These are phyloP conservation scores for Eucalyptus albens DNA, from an alignment of 345 rosid species.

Conservation along the genomic window DNA sequence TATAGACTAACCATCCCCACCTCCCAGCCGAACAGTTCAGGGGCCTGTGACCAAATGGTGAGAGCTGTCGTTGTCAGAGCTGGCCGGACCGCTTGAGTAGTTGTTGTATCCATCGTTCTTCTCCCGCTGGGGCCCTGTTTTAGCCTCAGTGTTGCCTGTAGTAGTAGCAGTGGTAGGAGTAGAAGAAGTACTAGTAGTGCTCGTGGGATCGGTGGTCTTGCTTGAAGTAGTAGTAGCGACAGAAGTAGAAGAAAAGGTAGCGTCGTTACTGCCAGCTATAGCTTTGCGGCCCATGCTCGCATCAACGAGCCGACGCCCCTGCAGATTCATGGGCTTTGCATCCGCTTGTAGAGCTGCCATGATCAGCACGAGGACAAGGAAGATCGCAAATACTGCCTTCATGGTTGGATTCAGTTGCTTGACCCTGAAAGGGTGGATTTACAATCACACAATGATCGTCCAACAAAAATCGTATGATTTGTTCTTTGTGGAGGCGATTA, in stretches of 20 bases:
- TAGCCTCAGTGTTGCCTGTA: background rate
- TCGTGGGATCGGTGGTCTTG: background rate
- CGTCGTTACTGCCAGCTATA: background rate
- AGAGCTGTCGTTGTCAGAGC: background rate
- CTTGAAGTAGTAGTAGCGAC: background rate
- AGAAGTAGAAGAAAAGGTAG: background rate
- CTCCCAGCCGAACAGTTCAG: background rate
- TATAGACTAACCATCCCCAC: background rate
- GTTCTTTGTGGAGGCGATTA: background rate
- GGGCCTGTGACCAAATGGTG: background rate
- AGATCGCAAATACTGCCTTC: background rate
- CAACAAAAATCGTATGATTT: background rate
- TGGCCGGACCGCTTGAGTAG: background rate
- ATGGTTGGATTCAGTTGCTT: background rate
- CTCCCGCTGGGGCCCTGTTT: background rate
- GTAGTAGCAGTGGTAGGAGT: background rate
- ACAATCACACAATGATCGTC: background rate
- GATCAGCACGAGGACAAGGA: background rate
- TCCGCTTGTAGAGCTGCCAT: background rate
- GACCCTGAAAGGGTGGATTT: background rate
- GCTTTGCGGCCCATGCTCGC: background rate
- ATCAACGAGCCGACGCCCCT: background rate
- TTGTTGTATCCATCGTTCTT: background rate
- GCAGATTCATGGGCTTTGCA: background rate
- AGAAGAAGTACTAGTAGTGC: background rate